A percentile compares a stretch with the other conserved stretches of the same genome.
These are phyloP conservation scores for Pseudogymnoascus sp. DNA, from an alignment of 2,329 filamentous ascomycete genomes.

Conservation along the genomic window DNA sequence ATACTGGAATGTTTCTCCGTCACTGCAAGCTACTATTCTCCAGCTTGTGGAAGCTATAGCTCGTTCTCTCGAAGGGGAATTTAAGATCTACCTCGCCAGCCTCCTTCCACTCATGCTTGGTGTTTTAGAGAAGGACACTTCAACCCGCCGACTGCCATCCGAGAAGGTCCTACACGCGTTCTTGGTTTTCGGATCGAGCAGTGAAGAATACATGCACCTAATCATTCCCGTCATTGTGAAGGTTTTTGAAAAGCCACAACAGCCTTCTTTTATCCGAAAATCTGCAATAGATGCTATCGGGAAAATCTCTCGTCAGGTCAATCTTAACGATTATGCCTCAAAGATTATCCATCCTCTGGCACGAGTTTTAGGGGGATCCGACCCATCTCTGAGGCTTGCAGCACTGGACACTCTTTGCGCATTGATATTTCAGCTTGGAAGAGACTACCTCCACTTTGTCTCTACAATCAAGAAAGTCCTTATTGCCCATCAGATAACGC, in stretches of 20 bases:
- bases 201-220: constrained; percentile 98
- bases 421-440: constrained; percentile 89
- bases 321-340: constrained; percentile 91
- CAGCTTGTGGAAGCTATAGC: constrained; percentile 90
- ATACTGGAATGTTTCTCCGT: constrained; percentile 75
- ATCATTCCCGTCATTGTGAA: constrained; percentile 93
- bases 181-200: constrained; percentile 87
- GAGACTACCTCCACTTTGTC: constrained; percentile 91
- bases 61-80: constrained; percentile 88
- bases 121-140: constrained; percentile 78
- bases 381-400: constrained; percentile 65
- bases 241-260: constrained; percentile 82
- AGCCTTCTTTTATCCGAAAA: constrained; percentile 71
- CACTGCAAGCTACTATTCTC: constrained; percentile 83
- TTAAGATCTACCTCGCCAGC: constrained; percentile 88
- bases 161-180: constrained; percentile 92
- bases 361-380: constrained; percentile 65
- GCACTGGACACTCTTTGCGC: constrained; percentile 92
- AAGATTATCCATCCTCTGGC: constrained; percentile 93
- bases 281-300: constrained; percentile 90
- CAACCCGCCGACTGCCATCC: constrained; percentile 67
- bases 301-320: constrained; percentile 89
- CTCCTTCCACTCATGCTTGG: constrained; percentile 90
- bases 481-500: constrained; percentile 69
- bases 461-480: constrained; percentile 86